Percentiles rank a stretch among this genome's conserved stretches.
Evolutionary conservation across 2,329 filamentous ascomycete species (phyloP).

Genomic region (Fusarium sp.): DNA sequence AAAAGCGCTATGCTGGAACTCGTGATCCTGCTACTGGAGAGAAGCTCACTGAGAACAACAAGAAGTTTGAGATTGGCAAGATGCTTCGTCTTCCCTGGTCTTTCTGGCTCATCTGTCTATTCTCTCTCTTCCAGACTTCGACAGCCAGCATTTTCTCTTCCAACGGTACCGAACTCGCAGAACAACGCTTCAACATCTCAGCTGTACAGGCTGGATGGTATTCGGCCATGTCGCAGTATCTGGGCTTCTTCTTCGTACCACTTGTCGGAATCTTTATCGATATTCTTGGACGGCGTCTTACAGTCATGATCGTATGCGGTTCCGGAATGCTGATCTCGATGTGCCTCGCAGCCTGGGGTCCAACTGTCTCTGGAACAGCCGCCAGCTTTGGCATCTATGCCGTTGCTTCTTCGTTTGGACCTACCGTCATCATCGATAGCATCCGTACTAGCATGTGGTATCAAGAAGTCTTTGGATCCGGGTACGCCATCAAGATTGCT

Average conservation of each 20-base stretch:
- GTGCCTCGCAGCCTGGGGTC: slow-evolving; percentile 65
- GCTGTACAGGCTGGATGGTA: slow-evolving; percentile 71
- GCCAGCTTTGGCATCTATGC: slow-evolving; percentile 72
- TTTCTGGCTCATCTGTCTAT: slow-evolving; percentile 67
- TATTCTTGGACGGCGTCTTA: slow-evolving; percentile 64
- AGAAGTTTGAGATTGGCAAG: slow-evolving; percentile 67
- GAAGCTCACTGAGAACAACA: slow-evolving; percentile 69
- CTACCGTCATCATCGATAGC: slow-evolving; percentile 70
- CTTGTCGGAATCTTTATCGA: slow-evolving; percentile 68
- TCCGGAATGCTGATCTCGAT: slow-evolving; percentile 64
- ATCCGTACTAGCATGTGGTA: slow-evolving; percentile 72
- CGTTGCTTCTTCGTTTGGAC: slow-evolving; percentile 65
- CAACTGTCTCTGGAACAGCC: slow-evolving; percentile 63
- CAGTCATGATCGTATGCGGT: slow-evolving; percentile 66
- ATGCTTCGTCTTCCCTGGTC: slow-evolving; percentile 69
- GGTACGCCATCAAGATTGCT: slow-evolving; percentile 70
- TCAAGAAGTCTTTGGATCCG: slow-evolving; percentile 70
- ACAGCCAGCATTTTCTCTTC: slow-evolving; percentile 65
- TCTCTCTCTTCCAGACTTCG: slow-evolving; percentile 70
- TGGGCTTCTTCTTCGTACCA: slow-evolving; percentile 69
- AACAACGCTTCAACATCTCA: slow-evolving; percentile 68
- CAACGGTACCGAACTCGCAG: slow-evolving; percentile 71
- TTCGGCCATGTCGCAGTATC: slow-evolving; percentile 66
- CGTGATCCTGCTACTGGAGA: slow-evolving; percentile 70
- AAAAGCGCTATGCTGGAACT: slow-evolving; percentile 59